phyloP scores from a whole-genome alignment of 2,329 filamentous ascomycete species.

The Pezicula neosporulosa region DNA sequence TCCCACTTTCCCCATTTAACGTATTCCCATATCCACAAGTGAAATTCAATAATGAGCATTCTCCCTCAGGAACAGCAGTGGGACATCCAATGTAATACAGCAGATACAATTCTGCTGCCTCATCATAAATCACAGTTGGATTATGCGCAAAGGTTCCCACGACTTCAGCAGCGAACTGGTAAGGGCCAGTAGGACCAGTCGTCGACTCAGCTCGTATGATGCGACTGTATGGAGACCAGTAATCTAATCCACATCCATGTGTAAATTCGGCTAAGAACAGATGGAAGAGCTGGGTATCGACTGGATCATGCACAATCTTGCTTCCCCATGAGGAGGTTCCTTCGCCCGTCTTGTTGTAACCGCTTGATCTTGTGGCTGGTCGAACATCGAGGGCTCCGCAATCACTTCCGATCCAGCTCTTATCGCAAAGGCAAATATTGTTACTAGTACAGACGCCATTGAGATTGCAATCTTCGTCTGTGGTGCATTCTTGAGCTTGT shows the following conservation, averaged over 20 bases:
- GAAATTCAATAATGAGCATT: neutral
- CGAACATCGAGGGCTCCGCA: slow-evolving; percentile 42
- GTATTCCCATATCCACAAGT: slow-evolving; percentile 7
- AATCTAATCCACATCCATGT: slow-evolving; percentile 40
- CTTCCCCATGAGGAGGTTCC: slow-evolving; percentile 46
- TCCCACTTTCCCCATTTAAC: slow-evolving; percentile 6
- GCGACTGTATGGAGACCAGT: slow-evolving; percentile 44
- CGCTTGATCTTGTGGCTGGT: slow-evolving; percentile 35
- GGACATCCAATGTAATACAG: slow-evolving; percentile 41
- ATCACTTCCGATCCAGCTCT: slow-evolving; percentile 40
- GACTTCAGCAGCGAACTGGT: slow-evolving; percentile 36
- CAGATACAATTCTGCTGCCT: slow-evolving; percentile 38
- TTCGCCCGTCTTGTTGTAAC: slow-evolving; percentile 41
- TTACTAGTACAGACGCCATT: slow-evolving; percentile 31
- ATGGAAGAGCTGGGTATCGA: slow-evolving; percentile 36
- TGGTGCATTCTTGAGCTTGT: neutral
- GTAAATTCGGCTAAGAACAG: slow-evolving; percentile 42
- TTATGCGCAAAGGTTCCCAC: slow-evolving; percentile 43
- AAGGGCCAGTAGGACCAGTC: slow-evolving; percentile 40
- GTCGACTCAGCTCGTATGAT: slow-evolving; percentile 42
- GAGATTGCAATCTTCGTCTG: slow-evolving; percentile 31
- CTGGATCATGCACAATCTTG: slow-evolving; percentile 39
- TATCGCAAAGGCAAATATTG: slow-evolving; percentile 27
- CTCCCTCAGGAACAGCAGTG: slow-evolving; percentile 25
- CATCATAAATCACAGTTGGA: slow-evolving; percentile 40